phyloP scores from a whole-genome alignment of 441 rosid species.

The Hura crepitans region DNA sequence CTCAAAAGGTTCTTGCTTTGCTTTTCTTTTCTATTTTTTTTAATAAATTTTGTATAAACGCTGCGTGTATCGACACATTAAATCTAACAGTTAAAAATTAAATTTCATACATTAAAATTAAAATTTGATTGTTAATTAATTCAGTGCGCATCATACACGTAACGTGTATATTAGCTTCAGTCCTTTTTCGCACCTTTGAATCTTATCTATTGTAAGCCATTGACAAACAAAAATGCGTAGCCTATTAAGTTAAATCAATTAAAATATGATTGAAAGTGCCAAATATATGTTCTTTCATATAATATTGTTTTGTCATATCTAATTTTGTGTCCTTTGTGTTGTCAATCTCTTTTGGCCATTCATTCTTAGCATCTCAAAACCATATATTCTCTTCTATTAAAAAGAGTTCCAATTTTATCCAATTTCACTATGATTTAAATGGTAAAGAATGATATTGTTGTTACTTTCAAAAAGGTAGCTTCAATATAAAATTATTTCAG shows the following conservation, averaged over 20 bases:
- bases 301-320: neutral
- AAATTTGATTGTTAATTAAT: too few relatives aligned
- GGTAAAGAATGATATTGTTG: neutral
- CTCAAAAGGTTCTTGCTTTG: slow-evolving; percentile 27
- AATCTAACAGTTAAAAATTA: too few relatives aligned
- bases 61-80: too few relatives aligned
- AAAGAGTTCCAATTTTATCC: slow-evolving; percentile 2
- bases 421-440: neutral
- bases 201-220: slow-evolving; percentile 35
- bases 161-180: too few relatives aligned
- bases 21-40: too few relatives aligned
- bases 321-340: slow-evolving; percentile 12
- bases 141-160: too few relatives aligned
- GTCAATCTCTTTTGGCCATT: slow-evolving; percentile 9
- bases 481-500: too few relatives aligned
- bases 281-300: slow-evolving; percentile 1
- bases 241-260: neutral
- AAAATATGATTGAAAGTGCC: neutral
- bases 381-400: neutral
- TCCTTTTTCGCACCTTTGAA: slow-evolving; percentile 38
- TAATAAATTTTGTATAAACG: too few relatives aligned
- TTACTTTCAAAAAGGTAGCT: slow-evolving; percentile 4
- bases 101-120: too few relatives aligned
- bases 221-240: slow-evolving; percentile 20
- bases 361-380: slow-evolving; percentile 5